A percentile compares a stretch with the other conserved stretches of the same genome.
These are phyloP conservation scores for Akanthomyces muscarius DNA, from an alignment of 2,329 filamentous ascomycete species.

Conservation along the genomic window DNA sequence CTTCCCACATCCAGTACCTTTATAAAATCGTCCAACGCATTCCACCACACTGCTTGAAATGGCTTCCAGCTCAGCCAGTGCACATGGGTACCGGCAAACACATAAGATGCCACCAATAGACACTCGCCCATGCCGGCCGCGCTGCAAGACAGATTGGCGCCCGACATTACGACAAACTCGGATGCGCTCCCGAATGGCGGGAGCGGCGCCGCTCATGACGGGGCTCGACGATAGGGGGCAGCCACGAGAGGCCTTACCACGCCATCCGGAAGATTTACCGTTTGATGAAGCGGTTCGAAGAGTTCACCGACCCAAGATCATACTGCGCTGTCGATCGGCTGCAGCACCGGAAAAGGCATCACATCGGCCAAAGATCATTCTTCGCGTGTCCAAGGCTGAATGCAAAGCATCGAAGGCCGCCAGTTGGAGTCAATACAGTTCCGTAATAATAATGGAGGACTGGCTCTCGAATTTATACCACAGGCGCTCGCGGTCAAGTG, in stretches of 20 bases:
- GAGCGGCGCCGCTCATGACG: constrained; percentile 24
- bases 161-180: neutral
- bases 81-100: neutral
- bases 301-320: neutral
- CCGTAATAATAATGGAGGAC: no score
- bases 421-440: neutral
- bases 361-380: neutral
- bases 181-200: constrained; percentile 22
- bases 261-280: constrained; percentile 20
- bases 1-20: neutral
- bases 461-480: neutral
- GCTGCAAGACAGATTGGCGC: neutral
- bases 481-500: neutral
- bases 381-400: neutral
- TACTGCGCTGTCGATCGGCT: neutral
- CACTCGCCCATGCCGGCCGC: no score
- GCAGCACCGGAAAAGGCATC: neutral
- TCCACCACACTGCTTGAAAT: neutral
- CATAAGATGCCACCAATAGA: neutral
- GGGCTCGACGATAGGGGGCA: constrained; percentile 21
- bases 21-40: neutral
- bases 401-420: neutral
- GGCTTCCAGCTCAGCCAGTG: neutral
- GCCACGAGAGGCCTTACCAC: constrained; percentile 15
- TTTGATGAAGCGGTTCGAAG: constrained; percentile 19